A percentile compares a stretch with the other conserved stretches of the same genome.
phyloP scores from a whole-genome alignment of 2,329 filamentous ascomycete genomes.

The Nemania serpens region DNA sequence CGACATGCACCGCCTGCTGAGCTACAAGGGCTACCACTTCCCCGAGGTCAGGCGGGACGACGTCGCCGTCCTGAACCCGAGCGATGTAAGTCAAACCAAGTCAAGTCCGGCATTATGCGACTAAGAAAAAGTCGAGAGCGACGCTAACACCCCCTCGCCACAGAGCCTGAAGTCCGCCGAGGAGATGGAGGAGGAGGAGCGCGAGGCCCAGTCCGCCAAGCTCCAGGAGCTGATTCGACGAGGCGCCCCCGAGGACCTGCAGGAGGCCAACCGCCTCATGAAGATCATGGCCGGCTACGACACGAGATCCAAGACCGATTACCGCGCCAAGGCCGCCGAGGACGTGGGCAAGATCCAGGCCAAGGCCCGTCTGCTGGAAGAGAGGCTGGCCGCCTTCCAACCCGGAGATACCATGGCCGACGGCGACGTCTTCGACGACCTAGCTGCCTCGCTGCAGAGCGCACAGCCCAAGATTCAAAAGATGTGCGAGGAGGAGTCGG shows the following conservation, averaged over 20 bases:
- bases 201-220: constrained; percentile 94
- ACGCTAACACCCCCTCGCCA: constrained; percentile 1
- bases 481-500: constrained; percentile 99
- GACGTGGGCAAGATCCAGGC: constrained; percentile 95
- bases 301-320: constrained; percentile 93
- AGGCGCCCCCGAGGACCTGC: constrained; percentile 88
- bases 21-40: constrained; percentile 97
- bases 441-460: constrained; percentile 85
- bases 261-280: constrained; percentile 97
- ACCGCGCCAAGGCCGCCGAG: constrained; percentile 94
- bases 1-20: constrained; percentile 94
- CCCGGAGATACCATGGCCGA: constrained; percentile 77
- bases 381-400: constrained; percentile 84
- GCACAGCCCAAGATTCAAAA: constrained; percentile 98
- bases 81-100: constrained; percentile 70
- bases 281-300: constrained; percentile 99
- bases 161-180: constrained; percentile 95
- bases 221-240: constrained; percentile 94
- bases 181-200: constrained; percentile 98
- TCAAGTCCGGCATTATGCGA: not conserved
- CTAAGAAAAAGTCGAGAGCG: not conserved
- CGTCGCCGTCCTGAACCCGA: constrained; percentile 94
- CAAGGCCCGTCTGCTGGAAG: constrained; percentile 89
- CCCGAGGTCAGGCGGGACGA: constrained; percentile 91
- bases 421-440: constrained; percentile 75